Conservation (phyloP, 2,329 filamentous ascomycete species). For the Colletotrichum sp. region DNA sequence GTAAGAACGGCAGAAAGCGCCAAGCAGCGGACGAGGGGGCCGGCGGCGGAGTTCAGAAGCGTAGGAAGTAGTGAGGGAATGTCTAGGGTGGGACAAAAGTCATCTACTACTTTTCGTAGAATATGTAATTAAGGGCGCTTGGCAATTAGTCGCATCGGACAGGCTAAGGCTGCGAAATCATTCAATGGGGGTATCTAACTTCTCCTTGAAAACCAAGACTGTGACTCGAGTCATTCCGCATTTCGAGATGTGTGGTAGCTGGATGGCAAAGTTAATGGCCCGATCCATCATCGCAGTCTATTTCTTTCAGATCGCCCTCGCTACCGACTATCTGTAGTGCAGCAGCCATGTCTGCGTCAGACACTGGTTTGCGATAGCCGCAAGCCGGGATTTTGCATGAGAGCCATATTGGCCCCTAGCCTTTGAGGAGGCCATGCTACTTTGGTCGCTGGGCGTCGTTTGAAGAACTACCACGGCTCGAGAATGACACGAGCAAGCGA, state of each 20-base stretch:
- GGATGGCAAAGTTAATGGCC: background rate
- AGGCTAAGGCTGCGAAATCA: background rate
- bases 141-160: background rate
- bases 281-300: background rate
- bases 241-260: background rate
- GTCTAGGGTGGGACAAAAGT: background rate
- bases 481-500: background rate
- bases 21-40: constrained; percentile 47
- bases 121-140: constrained; percentile 9
- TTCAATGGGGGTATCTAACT: constrained; percentile 13
- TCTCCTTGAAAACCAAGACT: background rate
- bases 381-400: background rate
- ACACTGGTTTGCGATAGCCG: background rate
- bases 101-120: background rate
- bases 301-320: background rate
- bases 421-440: background rate
- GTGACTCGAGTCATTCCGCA: background rate
- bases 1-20: constrained; percentile 80
- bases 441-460: background rate
- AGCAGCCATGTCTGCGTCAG: background rate
- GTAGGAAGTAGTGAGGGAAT: constrained; percentile 14
- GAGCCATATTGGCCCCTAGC: background rate
- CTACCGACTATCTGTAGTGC: background rate
- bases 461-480: background rate
- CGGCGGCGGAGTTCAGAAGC: constrained; percentile 34